Evolutionary conservation across 1,284 basidiomycete species (phyloP), one percentile per base, ranked within the genome.

Genomic region (Neolentinus lepideus): DNA sequence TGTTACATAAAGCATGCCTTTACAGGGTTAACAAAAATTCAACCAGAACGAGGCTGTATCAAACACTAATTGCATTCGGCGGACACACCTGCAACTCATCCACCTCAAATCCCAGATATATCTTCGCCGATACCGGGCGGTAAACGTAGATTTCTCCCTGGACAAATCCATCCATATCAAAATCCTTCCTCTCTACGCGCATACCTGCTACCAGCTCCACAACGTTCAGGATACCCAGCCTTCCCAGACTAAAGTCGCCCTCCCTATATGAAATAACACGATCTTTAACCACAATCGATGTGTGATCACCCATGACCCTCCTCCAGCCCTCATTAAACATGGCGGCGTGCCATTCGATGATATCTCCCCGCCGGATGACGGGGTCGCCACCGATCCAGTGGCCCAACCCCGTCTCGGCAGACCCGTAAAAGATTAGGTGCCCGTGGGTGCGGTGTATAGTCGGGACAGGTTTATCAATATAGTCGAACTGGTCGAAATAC

Each of bases 351-450:
- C 80, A 83, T 59, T 83, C 77, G 38, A 79, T 74, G 53, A 84
- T 77, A 60, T 84, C 81, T 10, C 81, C 81, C 46, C 78, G 63
- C 11, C 80, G 68, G 6, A 83, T 70, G 16, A 75, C 69, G 58
- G 74, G 72, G 60, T 83, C 79, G 0, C 76, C 79, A 3, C 80
- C 80, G 21, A 76, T 65, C 81, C 81, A 83, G 4, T 68, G 64
- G 19, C 80, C 81, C 9, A 63, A 62, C 51, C 60, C 61, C 3
- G 67, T 64, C 29, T 63, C 62, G 19, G 75, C 77, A 35, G 64
- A 66, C 9, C 74, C 79, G 52, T 71, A 70, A 59, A 71, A 83
- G 56, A 83, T 74, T 35, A 83, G 69, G 60, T 81, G 78, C 0
- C 81, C 81, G 58, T 84, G 81, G 31, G 78, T 81, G 53, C 78